Percentiles rank a stretch among this genome's conserved stretches.
phyloP scores from a whole-genome alignment of 2,329 filamentous ascomycete species.

The Clathrospora elynae region DNA sequence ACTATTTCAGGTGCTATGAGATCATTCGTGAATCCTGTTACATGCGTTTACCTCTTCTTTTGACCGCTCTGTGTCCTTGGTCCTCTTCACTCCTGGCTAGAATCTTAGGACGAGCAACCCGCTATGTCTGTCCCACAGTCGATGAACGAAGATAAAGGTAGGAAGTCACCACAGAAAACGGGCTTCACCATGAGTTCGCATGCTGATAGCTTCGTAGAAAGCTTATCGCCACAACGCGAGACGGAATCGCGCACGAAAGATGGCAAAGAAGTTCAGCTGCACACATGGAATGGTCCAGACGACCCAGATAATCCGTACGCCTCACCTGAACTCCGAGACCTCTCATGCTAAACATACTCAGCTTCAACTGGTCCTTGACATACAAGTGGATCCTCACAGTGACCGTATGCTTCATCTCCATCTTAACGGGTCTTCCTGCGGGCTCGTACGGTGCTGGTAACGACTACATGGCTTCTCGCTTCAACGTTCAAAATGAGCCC shows the following conservation, averaged over 20 bases:
- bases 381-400: slow-evolving; percentile 52
- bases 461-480: slow-evolving; percentile 42
- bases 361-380: slow-evolving; percentile 49
- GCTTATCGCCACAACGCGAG: slow-evolving; percentile 6
- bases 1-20: slow-evolving; percentile 9
- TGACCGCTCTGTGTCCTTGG: background rate
- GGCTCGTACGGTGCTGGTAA: slow-evolving; percentile 49
- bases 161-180: background rate
- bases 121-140: slow-evolving; percentile 17
- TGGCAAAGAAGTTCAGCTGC: slow-evolving; percentile 32
- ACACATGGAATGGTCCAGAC: slow-evolving; percentile 30
- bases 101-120: background rate
- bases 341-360: slow-evolving; percentile 6
- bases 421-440: slow-evolving; percentile 50
- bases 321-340: no score
- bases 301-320: slow-evolving; percentile 35
- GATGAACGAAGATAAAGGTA: slow-evolving; percentile 18
- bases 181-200: background rate
- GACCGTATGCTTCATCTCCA: slow-evolving; percentile 52
- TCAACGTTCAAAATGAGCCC: slow-evolving; percentile 43
- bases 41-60: background rate
- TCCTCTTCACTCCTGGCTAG: background rate
- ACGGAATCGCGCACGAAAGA: slow-evolving; percentile 18
- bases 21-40: slow-evolving; percentile 5
- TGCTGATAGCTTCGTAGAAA: slow-evolving; percentile 1